Evolutionary conservation across 352 stramenopile species (phyloP), one percentile per base, ranked within the genome.

Genomic region (Globisporangium megalacanthum): DNA sequence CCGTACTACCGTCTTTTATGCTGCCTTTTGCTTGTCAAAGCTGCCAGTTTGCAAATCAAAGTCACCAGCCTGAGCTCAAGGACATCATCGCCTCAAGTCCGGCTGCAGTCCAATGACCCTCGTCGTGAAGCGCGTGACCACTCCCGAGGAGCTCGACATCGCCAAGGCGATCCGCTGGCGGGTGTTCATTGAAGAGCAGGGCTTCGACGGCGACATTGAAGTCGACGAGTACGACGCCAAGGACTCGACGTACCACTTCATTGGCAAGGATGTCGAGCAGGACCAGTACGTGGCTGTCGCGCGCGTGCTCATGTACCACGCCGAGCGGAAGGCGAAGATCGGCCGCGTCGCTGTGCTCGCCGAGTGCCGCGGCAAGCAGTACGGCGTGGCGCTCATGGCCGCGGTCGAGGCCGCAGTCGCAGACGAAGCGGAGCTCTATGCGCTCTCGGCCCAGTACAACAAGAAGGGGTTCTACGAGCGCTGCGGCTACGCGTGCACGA

Each of bases 401-500:
- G 65, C 48, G 6, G 55, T 79, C 9, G 76, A 87, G 47, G 33
- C 59, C 19, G 17, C 62, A 11, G 52, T 85, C 15, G 54, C 35
- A 11, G 48, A 63, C 35, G 61, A 68, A 19, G 69, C 66, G 17
- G 69, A 83, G 31, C 57, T 49, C 33, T 73, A 78, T 33, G 62
- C 67, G 45, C 65, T 89, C 2, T 85, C 71, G 49, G 69, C 79
- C 39, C 70, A 81, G 53, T 70, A 71, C 36, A 62, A 69, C 65
- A 83, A 81, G 61, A 73, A 74, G 39, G 74, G 53, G 0, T 90
- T 90, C 61, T 90, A 88, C 54, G 72, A 78, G 47, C 84, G 83
- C 52, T 88, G 80, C 42, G 80, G 80, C 31, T 90, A 88, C 62
- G 54, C 54, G 22, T 75, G 65, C 50, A 15, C 64, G 8, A 83